A percentile compares a stretch with the other conserved stretches of the same genome.
Evolutionary conservation across 1,284 basidiomycete genomes (phyloP).

Genomic region (Lignosus rhinocerotis): DNA sequence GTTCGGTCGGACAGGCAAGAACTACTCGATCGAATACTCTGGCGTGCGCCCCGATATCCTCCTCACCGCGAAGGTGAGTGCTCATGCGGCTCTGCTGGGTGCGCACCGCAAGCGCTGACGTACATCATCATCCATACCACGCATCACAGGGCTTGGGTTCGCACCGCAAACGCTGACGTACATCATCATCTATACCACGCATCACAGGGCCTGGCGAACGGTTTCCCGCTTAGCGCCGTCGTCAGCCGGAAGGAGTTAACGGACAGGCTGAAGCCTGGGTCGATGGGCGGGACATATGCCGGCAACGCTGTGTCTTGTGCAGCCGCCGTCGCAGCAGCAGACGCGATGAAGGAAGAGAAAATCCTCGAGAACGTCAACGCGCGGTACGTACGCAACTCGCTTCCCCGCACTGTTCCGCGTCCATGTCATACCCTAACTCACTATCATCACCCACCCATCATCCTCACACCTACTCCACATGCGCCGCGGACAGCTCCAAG

Average conservation of each 20-base stretch:
- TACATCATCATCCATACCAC: neutral
- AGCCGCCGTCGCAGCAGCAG: conserved; percentile 79
- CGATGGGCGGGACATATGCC: conserved; percentile 89
- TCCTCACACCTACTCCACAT: neutral
- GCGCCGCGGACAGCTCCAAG: conserved; percentile 49
- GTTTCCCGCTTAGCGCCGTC: conserved; percentile 90
- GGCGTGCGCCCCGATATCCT: conserved; percentile 87
- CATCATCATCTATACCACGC: neutral
- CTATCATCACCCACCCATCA: neutral
- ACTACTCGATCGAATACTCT: conserved; percentile 80
- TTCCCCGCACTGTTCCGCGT: neutral
- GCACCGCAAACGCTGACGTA: neutral
- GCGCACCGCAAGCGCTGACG: neutral
- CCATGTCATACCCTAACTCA: neutral
- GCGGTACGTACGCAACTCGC: conserved; percentile 58
- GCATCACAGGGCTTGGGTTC: conserved; percentile 69
- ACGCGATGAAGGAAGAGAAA: conserved; percentile 77
- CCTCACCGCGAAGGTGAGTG: conserved; percentile 78
- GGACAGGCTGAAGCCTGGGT: conserved; percentile 77
- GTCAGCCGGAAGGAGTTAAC: conserved; percentile 83
- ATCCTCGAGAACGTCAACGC: conserved; percentile 78
- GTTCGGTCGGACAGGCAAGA: conserved; percentile 87
- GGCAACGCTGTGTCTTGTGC: conserved; percentile 91
- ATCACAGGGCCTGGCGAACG: conserved; percentile 82
- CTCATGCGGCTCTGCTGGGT: neutral